These are phyloP conservation scores for Hypoxylon sp. DNA, from an alignment of 2,329 filamentous ascomycete species.

Conservation along the genomic window DNA sequence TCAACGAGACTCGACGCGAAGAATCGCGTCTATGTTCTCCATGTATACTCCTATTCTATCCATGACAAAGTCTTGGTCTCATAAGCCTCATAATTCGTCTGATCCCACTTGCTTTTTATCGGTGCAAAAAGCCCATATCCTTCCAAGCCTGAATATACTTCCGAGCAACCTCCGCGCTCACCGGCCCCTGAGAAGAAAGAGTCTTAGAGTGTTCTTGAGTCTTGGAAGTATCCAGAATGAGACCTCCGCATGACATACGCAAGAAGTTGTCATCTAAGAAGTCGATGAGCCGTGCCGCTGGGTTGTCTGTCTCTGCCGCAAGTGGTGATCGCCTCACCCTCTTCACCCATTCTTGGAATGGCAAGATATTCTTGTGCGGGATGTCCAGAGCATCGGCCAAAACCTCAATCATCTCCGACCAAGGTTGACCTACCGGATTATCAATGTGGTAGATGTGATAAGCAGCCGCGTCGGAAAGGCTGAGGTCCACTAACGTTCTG, in stretches of 20 bases:
- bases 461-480: constrained; percentile 20
- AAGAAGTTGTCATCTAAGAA: constrained; percentile 51
- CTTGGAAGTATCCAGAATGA: constrained; percentile 48
- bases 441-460: constrained; percentile 52
- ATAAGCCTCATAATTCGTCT: not conserved
- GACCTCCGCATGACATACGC: constrained; percentile 52
- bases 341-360: constrained; percentile 49
- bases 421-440: constrained; percentile 51
- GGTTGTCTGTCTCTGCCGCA: constrained; percentile 44
- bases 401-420: constrained; percentile 40
- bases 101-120: not conserved
- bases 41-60: not conserved
- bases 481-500: constrained; percentile 46
- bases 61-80: not conserved
- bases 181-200: constrained; percentile 33
- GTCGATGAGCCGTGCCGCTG: constrained; percentile 45
- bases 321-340: constrained; percentile 39
- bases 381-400: constrained; percentile 44
- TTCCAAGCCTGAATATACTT: constrained; percentile 45
- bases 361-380: constrained; percentile 33
- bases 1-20: not conserved
- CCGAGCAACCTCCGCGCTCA: constrained; percentile 33
- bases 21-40: not conserved
- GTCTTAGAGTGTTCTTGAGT: constrained; percentile 42
- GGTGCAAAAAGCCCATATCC: constrained; percentile 38